A percentile compares a stretch with the other conserved stretches of the same genome.
Evolutionary conservation across 2,329 filamentous ascomycete species (phyloP).

Genomic region (Phyllosticta paracitricarpa): DNA sequence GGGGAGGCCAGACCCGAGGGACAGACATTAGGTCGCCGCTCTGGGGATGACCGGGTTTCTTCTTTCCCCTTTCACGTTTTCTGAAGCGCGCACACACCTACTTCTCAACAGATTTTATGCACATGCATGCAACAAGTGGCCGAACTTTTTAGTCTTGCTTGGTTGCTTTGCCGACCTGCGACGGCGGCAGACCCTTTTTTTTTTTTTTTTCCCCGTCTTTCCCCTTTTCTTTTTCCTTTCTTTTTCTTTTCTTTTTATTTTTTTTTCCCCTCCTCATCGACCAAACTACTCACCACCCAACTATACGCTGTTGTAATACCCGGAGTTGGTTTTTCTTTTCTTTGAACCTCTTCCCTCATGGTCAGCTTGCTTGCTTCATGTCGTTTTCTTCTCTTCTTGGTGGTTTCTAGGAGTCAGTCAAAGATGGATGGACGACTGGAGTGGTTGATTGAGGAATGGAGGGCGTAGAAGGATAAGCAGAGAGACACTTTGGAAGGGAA

Average conservation of each 20-base stretch:
- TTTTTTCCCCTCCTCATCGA: neutral
- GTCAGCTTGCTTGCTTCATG: neutral
- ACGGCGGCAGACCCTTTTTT: neutral
- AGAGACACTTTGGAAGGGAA: neutral
- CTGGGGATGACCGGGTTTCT: neutral
- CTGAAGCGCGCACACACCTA: neutral
- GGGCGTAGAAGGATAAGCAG: neutral
- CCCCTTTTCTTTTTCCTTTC: no score
- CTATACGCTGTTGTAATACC: constrained; percentile 6
- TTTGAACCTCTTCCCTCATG: neutral
- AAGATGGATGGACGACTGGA: neutral
- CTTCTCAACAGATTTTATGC: neutral
- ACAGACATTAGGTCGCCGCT: neutral
- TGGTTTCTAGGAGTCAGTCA: neutral
- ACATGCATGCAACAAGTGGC: neutral
- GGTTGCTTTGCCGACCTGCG: no score
- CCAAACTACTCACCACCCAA: neutral
- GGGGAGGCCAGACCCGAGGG: neutral
- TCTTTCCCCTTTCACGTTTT: neutral
- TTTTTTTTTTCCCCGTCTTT: neutral
- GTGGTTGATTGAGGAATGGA: no score
- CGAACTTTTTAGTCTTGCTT: neutral
- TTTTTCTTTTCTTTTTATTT: neutral
- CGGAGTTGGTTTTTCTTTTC: constrained; percentile 2
- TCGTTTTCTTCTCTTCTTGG: neutral